These are phyloP conservation scores for Diplodia intermedia DNA, from an alignment of 2,329 filamentous ascomycete genomes.

Conservation along the genomic window DNA sequence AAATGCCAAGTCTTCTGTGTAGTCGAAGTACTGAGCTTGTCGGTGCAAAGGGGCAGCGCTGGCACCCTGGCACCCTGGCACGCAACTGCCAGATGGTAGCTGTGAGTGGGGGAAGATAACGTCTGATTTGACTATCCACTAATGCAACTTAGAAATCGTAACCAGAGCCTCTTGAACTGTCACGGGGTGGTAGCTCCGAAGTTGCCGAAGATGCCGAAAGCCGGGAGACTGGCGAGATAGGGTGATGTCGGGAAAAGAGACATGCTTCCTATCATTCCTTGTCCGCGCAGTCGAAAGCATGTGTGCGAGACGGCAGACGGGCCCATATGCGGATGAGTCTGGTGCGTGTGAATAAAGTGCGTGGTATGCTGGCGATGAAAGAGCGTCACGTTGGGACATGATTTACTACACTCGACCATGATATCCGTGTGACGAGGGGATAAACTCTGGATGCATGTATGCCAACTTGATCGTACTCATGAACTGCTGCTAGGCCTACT, in stretches of 20 bases:
- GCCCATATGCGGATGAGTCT: not conserved
- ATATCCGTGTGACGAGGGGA: too few species aligned
- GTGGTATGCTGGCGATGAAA: not conserved
- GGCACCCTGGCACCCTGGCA: not conserved
- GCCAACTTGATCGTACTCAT: too few species aligned
- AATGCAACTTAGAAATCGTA: not conserved
- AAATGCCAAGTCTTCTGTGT: too few species aligned
- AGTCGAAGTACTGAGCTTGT: too few species aligned
- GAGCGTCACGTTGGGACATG: too few species aligned
- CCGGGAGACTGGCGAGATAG: not conserved
- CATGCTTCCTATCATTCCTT: not conserved
- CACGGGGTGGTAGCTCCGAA: not conserved
- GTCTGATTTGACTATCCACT: not conserved
- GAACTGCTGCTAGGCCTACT: too few species aligned
- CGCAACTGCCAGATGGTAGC: not conserved
- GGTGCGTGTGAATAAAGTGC: not conserved
- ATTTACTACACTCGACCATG: too few species aligned
- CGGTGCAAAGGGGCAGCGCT: too few species aligned
- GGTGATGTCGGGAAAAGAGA: too few species aligned
- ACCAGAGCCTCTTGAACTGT: not conserved
- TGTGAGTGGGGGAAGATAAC: not conserved
- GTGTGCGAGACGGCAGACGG: not conserved
- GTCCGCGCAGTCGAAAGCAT: not conserved
- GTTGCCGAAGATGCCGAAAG: slow-evolving; percentile 13
- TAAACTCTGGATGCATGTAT: too few species aligned